Percentiles rank a stretch among this genome's conserved stretches.
phyloP scores from a whole-genome alignment of 768 basidiomycete genomes.

The Gloeostereum incarnatum region DNA sequence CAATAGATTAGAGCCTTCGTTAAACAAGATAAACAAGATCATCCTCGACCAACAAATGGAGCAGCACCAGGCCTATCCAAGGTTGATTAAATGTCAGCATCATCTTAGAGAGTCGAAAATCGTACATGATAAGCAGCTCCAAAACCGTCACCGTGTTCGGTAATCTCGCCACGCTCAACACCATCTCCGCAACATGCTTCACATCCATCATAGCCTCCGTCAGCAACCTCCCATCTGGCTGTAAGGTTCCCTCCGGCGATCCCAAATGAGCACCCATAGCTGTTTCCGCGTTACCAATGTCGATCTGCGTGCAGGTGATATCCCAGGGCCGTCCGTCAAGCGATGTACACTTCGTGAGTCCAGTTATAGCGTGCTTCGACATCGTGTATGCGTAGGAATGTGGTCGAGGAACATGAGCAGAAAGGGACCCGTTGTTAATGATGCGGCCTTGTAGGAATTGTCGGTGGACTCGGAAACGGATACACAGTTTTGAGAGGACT shows the following conservation, averaged over 20 bases:
- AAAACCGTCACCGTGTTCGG: conserved; percentile 64
- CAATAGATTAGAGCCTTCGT: too few species aligned
- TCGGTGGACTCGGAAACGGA: conserved; percentile 1
- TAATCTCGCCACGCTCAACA: conserved; percentile 64
- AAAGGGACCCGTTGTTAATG: conserved; percentile 81
- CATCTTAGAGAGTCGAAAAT: too few species aligned
- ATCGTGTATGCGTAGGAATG: conserved; percentile 56
- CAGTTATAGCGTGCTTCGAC: conserved; percentile 74
- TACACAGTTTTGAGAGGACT: conserved; percentile 8
- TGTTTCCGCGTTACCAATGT: conserved; percentile 50
- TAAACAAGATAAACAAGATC: too few species aligned
- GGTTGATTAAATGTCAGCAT: too few species aligned
- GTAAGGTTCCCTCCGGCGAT: conserved; percentile 37
- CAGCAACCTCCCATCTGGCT: conserved; percentile 53
- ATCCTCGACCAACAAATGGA: too few species aligned
- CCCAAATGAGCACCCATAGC: conserved; percentile 13
- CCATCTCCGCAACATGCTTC: conserved; percentile 57
- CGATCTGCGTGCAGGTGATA: conserved; percentile 76
- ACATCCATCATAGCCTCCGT: conserved; percentile 65
- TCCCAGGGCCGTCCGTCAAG: conserved; percentile 68
- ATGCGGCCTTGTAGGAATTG: conserved; percentile 43
- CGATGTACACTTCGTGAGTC: conserved; percentile 66
- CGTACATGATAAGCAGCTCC: conserved; percentile 68
- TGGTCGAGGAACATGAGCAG: conserved; percentile 64
- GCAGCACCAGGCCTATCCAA: too few species aligned